These are phyloP conservation scores for Tylopilus sp. DNA, from an alignment of 768 basidiomycete genomes.

Conservation along the genomic window DNA sequence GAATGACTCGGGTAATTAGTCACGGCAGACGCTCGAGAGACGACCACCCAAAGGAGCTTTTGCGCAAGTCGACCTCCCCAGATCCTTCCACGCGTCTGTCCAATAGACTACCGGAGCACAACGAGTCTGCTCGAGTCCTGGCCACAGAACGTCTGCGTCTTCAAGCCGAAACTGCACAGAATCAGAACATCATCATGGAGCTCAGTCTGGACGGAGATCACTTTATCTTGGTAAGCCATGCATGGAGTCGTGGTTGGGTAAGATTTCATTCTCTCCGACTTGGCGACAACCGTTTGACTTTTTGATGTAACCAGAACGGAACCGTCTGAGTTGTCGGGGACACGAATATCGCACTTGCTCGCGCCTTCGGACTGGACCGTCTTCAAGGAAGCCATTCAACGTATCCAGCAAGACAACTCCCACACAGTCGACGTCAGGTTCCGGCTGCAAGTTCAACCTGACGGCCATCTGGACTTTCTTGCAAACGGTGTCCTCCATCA, in stretches of 20 bases:
- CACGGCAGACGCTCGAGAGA: constrained; percentile 56
- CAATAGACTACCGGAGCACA: constrained; percentile 53
- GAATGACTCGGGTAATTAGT: constrained; percentile 47
- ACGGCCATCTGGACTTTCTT: constrained; percentile 51
- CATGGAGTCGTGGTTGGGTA: constrained; percentile 93
- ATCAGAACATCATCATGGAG: constrained; percentile 94
- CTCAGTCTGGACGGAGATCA: constrained; percentile 91
- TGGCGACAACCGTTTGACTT: constrained; percentile 8
- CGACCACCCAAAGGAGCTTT: constrained; percentile 50
- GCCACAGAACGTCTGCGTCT: constrained; percentile 85
- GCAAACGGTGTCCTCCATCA: constrained; percentile 57
- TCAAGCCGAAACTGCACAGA: constrained; percentile 93
- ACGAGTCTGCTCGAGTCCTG: constrained; percentile 77
- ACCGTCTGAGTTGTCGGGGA: constrained; percentile 72
- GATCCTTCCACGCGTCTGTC: constrained; percentile 34
- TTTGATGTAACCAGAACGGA: constrained; percentile 58
- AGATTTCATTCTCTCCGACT: constrained; percentile 25
- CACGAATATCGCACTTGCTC: constrained; percentile 78
- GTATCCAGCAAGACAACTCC: constrained; percentile 85
- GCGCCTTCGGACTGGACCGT: constrained; percentile 76
- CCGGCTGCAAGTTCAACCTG: constrained; percentile 73
- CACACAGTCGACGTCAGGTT: constrained; percentile 93
- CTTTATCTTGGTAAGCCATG: constrained; percentile 94
- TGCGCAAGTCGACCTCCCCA: constrained; percentile 36
- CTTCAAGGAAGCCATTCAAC: constrained; percentile 82